Evolutionary conservation across 2,329 filamentous ascomycete species (phyloP).

Genomic region (Pseudogymnoascus sp.): DNA sequence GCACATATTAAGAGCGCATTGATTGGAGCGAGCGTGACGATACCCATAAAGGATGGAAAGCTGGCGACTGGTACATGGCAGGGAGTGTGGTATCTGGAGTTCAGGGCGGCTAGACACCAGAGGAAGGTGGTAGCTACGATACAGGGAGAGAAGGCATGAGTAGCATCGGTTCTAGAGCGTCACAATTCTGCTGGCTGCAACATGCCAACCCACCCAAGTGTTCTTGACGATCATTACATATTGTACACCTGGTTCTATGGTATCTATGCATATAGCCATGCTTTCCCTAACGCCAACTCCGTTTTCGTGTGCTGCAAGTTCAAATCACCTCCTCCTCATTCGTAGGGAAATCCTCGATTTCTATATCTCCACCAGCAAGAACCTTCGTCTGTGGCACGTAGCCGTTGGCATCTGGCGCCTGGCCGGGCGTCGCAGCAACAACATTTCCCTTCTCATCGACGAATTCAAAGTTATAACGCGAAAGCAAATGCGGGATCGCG

Average conservation of each 20-base stretch:
- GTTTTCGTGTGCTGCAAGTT: not conserved
- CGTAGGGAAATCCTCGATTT: slow-evolving; percentile 43
- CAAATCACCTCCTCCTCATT: not conserved
- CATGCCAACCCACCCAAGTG: not conserved
- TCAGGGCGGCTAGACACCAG: slow-evolving; percentile 70
- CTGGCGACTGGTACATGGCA: slow-evolving; percentile 70
- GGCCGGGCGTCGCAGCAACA: slow-evolving; percentile 74
- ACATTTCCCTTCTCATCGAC: slow-evolving; percentile 88
- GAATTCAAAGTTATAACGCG: slow-evolving; percentile 95
- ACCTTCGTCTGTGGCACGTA: slow-evolving; percentile 59
- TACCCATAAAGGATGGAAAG: slow-evolving; percentile 83
- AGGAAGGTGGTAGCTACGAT: slow-evolving; percentile 87
- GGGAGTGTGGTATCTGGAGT: slow-evolving; percentile 92
- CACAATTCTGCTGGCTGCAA: not conserved
- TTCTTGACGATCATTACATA: slow-evolving; percentile 6
- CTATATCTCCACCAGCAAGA: slow-evolving; percentile 53
- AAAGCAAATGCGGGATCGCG: slow-evolving; percentile 90
- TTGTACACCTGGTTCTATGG: slow-evolving; percentile 8
- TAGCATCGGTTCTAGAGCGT: not conserved
- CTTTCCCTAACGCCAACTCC: slow-evolving; percentile 8
- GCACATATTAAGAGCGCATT: slow-evolving; percentile 91
- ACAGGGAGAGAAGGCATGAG: slow-evolving; percentile 65
- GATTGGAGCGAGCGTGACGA: slow-evolving; percentile 79
- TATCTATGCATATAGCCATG: slow-evolving; percentile 3
- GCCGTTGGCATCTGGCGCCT: slow-evolving; percentile 45